These are phyloP conservation scores for Eucalyptus pauciflora DNA, from an alignment of 345 rosid genomes.

Conservation along the genomic window DNA sequence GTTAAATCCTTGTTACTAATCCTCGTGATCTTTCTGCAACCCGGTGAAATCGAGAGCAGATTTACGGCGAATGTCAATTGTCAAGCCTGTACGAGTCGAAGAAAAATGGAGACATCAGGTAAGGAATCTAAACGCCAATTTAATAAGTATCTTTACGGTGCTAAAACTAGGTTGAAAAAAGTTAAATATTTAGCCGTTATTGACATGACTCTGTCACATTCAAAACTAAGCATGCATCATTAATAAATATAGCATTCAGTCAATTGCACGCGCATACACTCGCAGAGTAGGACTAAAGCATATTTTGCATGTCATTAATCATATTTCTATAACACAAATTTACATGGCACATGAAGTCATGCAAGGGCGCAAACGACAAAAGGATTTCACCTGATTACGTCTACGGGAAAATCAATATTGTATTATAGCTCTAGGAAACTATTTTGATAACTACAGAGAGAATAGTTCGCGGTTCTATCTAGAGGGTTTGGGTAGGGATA, in stretches of 20 bases:
- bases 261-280: not conserved
- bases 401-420: not conserved
- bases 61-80: not conserved
- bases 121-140: not conserved
- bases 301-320: not conserved
- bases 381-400: not conserved
- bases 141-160: not conserved
- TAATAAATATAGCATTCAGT: not conserved
- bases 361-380: not conserved
- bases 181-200: not conserved
- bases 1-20: not conserved
- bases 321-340: not conserved
- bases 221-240: not conserved
- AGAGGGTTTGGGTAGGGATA: not conserved
- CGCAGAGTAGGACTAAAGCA: not conserved
- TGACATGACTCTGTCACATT: not conserved
- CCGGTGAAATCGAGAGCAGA: not conserved
- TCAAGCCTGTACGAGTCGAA: not conserved
- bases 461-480: too few species aligned
- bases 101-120: not conserved
- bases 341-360: not conserved
- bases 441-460: not conserved
- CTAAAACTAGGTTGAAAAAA: not conserved
- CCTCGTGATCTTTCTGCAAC: not conserved
- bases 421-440: not conserved